Evolutionary conservation across 495 filamentous ascomycete genomes (phyloP).

Genomic region (Penicillium steckii): DNA sequence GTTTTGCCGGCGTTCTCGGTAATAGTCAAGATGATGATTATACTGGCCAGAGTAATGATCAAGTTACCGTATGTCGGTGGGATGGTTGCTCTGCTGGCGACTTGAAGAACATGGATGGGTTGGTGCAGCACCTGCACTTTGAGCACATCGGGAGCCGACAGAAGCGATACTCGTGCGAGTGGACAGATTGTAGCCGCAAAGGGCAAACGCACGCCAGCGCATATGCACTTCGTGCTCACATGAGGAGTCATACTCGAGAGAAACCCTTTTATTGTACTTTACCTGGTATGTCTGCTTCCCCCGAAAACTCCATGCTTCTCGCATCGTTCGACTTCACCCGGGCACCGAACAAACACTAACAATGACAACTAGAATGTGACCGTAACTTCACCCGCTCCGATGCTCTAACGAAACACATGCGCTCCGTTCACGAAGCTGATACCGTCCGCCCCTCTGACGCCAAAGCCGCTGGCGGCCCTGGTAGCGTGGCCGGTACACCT

Average conservation of each 20-base stretch:
- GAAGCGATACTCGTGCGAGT: constrained; percentile 92
- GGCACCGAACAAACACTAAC: no score
- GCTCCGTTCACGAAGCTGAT: constrained; percentile 97
- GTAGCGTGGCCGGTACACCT: constrained; percentile 37
- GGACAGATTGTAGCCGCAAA: constrained; percentile 84
- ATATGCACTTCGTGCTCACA: constrained; percentile 93
- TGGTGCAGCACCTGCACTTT: constrained; percentile 91
- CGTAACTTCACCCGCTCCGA: constrained; percentile 96
- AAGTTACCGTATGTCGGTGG: constrained; percentile 88
- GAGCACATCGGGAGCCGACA: constrained; percentile 83
- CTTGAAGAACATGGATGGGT: constrained; percentile 85
- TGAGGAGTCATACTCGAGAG: constrained; percentile 95
- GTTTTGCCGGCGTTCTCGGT: constrained; percentile 43
- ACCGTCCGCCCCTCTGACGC: constrained; percentile 84
- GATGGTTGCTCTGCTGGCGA: constrained; percentile 80
- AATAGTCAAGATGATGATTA: constrained; percentile 71
- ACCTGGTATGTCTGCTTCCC: constrained; percentile 62
- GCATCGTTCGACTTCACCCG: background rate
- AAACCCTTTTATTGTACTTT: constrained; percentile 97
- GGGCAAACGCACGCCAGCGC: constrained; percentile 89
- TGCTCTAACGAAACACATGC: constrained; percentile 96
- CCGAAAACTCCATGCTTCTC: no score
- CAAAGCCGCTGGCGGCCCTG: constrained; percentile 59
- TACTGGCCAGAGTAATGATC: constrained; percentile 72
- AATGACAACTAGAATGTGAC: constrained; percentile 73